phyloP scores from a whole-genome alignment of 2,329 filamentous ascomycete genomes.

The Monilinia fructigena region DNA sequence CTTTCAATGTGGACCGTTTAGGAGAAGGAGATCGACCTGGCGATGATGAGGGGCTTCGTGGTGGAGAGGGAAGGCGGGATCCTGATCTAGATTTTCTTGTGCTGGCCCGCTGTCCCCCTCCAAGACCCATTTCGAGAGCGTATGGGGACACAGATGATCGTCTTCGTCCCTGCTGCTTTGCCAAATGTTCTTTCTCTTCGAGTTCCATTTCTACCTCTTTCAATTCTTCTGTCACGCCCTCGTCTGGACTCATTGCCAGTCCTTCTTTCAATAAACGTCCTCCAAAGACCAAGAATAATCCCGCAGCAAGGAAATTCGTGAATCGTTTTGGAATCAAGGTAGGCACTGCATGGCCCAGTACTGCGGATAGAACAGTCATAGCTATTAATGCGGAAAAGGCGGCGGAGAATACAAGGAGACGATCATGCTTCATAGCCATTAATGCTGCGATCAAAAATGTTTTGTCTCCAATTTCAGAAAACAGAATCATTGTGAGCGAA shows the following conservation, averaged over 20 bases:
- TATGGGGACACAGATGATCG: conserved; percentile 72
- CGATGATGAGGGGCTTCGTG: conserved; percentile 76
- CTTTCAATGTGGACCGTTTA: conserved; percentile 46
- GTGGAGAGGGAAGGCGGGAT: conserved; percentile 75
- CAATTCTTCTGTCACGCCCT: conserved; percentile 96
- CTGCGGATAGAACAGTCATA: conserved; percentile 93
- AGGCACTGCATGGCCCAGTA: conserved; percentile 89
- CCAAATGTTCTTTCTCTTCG: conserved; percentile 84
- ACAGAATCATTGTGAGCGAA: conserved; percentile 94
- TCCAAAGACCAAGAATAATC: conserved; percentile 87
- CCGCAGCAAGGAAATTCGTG: conserved; percentile 82
- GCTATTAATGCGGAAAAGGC: conserved; percentile 87
- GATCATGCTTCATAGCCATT: conserved; percentile 98
- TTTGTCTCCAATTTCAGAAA: conserved; percentile 97
- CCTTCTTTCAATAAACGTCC: conserved; percentile 81
- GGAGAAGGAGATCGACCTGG: conserved; percentile 52
- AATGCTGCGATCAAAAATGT: conserved; percentile 95
- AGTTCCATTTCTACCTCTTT: conserved; percentile 93
- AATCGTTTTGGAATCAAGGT: conserved; percentile 85
- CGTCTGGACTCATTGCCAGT: conserved; percentile 81
- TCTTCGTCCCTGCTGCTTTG: conserved; percentile 63
- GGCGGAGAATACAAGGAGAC: conserved; percentile 88
- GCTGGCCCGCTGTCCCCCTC: conserved; percentile 50
- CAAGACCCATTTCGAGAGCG: conserved; percentile 75
- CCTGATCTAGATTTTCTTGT: conserved; percentile 68